Evolutionary conservation across 495 filamentous ascomycete species (phyloP).

Genomic region (Xylaria scruposa): DNA sequence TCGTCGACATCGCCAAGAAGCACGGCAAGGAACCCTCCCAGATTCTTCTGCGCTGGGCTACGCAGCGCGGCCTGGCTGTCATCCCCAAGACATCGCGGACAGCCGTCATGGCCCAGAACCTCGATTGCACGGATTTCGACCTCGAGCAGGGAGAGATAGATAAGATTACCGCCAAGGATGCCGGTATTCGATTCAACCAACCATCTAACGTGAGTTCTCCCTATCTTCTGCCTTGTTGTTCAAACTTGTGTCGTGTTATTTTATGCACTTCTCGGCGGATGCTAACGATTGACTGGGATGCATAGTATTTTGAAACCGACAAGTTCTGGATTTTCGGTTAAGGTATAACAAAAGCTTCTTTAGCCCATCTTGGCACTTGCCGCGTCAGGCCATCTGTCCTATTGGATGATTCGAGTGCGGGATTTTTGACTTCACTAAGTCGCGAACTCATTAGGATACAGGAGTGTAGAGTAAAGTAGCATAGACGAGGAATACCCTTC

Average conservation of each 20-base stretch:
- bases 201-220: constrained; percentile 66
- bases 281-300: constrained; percentile 26
- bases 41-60: constrained; percentile 89
- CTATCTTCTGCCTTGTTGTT: constrained; percentile 37
- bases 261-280: background rate
- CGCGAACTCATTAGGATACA: constrained; percentile 22
- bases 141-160: constrained; percentile 70
- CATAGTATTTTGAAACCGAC: constrained; percentile 58
- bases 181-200: constrained; percentile 81
- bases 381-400: background rate
- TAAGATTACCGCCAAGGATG: constrained; percentile 70
- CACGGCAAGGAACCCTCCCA: constrained; percentile 80
- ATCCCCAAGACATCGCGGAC: constrained; percentile 84
- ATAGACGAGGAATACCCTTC: constrained; percentile 26
- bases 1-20: constrained; percentile 72
- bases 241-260: background rate
- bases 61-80: constrained; percentile 89
- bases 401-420: background rate
- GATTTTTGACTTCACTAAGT: background rate
- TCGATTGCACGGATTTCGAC: constrained; percentile 72
- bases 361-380: constrained; percentile 10
- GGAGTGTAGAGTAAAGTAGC: constrained; percentile 23
- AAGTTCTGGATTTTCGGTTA: constrained; percentile 61
- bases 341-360: constrained; percentile 24
- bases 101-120: constrained; percentile 61